Evolutionary conservation across 78 protist genomes (phyloP).

Genomic region (Dictyostelium intermedium): DNA sequence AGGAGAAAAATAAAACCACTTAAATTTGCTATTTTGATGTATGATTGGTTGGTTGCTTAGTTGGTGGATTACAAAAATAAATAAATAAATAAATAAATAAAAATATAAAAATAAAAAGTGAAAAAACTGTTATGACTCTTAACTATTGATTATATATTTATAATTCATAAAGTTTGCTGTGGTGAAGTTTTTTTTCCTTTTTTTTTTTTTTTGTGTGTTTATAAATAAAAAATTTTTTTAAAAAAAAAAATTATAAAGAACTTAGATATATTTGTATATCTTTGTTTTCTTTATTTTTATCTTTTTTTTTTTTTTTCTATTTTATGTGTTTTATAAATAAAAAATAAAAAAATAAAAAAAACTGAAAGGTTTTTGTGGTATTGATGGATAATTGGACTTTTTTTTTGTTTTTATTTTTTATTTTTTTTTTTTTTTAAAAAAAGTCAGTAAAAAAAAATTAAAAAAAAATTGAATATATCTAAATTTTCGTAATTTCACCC

Average conservation of each 20-base stretch:
- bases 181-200: neutral
- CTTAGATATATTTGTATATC: neutral
- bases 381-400: neutral
- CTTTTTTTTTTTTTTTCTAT: neutral
- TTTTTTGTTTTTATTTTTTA: neutral
- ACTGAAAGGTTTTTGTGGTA: neutral
- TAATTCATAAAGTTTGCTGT: neutral
- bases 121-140: neutral
- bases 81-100: neutral
- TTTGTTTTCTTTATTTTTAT: neutral
- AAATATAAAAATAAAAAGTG: neutral
- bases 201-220: neutral
- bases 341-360: neutral
- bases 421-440: neutral
- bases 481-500: neutral
- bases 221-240: neutral
- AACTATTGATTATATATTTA: neutral
- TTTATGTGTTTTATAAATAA: neutral
- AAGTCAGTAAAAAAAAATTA: neutral
- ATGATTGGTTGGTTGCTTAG: neutral
- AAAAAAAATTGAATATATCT: neutral
- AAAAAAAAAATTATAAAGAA: neutral
- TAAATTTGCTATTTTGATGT: neutral
- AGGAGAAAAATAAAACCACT: neutral
- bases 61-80: neutral